A percentile compares a stretch with the other conserved stretches of the same genome.
Conservation (phyloP, 2,329 filamentous ascomycete genomes). For the Ciborinia camelliae region DNA sequence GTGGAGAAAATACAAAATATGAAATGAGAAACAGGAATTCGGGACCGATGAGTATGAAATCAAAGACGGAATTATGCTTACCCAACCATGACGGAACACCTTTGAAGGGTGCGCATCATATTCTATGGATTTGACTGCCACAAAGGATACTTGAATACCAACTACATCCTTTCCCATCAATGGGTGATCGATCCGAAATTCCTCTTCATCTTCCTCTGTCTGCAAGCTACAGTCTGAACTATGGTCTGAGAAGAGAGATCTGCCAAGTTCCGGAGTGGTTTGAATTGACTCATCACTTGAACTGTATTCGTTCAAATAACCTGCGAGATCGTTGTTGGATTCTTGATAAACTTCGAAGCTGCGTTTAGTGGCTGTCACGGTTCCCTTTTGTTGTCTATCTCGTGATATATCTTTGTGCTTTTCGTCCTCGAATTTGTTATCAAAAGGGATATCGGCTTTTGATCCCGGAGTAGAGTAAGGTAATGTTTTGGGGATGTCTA, state of each 20-base stretch:
- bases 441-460: background rate
- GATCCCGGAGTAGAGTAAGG: background rate
- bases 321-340: background rate
- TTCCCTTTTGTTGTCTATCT: background rate
- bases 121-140: background rate
- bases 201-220: background rate
- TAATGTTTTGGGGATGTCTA: background rate
- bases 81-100: background rate
- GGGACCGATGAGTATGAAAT: background rate
- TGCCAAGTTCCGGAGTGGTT: too few species aligned
- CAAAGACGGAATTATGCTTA: background rate
- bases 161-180: conserved; percentile 1
- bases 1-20: background rate
- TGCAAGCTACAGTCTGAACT: background rate
- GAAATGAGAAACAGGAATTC: background rate
- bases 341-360: background rate
- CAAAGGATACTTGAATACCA: background rate
- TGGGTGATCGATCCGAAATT: background rate
- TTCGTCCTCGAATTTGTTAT: background rate
- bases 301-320: background rate
- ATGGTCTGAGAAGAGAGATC: background rate
- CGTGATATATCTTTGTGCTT: too few species aligned
- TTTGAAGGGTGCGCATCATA: background rate
- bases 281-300: background rate
- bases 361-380: background rate